Base-by-base conservation (phyloP, 148 eudicot genomes). In the Vaccinium darrowii region DNA sequence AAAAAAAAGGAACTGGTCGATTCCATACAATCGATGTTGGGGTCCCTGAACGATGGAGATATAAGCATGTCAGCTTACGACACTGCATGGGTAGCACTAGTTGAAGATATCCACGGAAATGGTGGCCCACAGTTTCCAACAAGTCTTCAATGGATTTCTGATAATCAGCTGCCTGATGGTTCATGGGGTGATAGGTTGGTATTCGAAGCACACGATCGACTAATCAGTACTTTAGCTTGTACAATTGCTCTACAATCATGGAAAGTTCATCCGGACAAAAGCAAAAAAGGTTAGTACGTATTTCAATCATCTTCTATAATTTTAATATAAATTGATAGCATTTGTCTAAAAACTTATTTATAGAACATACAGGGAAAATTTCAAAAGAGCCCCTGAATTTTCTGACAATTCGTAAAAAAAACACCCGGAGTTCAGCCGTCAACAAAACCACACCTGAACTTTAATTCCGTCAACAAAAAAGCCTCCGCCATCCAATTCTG, bases 121-220 rank as follows among this genome's bases (percentile, higher is more conserved):
- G 91, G 87, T n/a, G 36, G 19, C 2, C 98, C 98, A 53, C 96
- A 91, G 33, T 95, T 95, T 79, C 94, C 98, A 0, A 75, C 92
- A 8, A 90, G 93, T 73, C 88, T 95, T 12, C 84, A 90, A 81
- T 95, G 98, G 98, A 94, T 95, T 5, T 84, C 88, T 1, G 84
- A 89, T 51, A 91, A 95, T 89, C 98, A 95, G 83, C 93, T 90
- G 27, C n/a, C 71, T 2, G 98, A 95, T 78, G 98, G 98, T 7
- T 95, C 97, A 3, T 94, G 97, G 97, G 97, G 98, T 12, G 98
- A 94, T 71, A 7, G 47, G 0, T 1, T 19, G 8, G 51, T 89
- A 18, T 95, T 93, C 67, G 87, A 84, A 0, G 92, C 95, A 12
- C 91, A 92, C 78, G 98, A 95, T 80, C 87, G 95, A 76, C 83